Percentiles rank a stretch among this genome's conserved stretches.
phyloP scores from a whole-genome alignment of 148 eudicot species.

The Rhododendron simsii region DNA sequence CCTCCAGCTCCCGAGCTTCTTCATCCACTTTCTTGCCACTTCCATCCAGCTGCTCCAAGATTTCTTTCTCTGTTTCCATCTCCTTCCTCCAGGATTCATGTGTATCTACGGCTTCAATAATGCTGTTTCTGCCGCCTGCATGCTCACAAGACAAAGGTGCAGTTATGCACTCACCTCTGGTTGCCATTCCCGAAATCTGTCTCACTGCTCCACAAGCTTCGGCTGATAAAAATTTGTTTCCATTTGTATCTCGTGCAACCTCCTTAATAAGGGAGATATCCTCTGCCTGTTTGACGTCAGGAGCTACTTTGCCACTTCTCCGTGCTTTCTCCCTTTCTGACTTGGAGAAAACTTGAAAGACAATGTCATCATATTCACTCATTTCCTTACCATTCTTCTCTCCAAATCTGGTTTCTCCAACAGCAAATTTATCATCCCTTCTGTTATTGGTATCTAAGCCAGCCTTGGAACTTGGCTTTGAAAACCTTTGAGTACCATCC shows the following conservation, averaged over 20 bases:
- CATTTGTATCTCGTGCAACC: slow-evolving; percentile 19
- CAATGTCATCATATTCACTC: slow-evolving; percentile 21
- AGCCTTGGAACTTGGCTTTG: slow-evolving; percentile 46
- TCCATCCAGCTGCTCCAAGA: slow-evolving; percentile 28
- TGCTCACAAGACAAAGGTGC: slow-evolving; percentile 45
- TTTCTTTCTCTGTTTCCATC: slow-evolving; percentile 24
- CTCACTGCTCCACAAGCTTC: slow-evolving; percentile 40
- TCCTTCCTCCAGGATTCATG: slow-evolving; percentile 18
- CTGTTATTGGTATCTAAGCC: slow-evolving; percentile 36
- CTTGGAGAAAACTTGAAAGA: slow-evolving; percentile 17
- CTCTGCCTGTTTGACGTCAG: slow-evolving; percentile 19
- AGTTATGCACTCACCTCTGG: slow-evolving; percentile 37
- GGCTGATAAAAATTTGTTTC: slow-evolving; percentile 18
- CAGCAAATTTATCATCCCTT: slow-evolving; percentile 23
- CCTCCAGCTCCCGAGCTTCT: slow-evolving; percentile 20
- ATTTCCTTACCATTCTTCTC: slow-evolving; percentile 25
- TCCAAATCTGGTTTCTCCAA: slow-evolving; percentile 24
- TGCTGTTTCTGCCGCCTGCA: slow-evolving; percentile 29
- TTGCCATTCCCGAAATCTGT: slow-evolving; percentile 36
- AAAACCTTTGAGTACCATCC: slow-evolving; percentile 35
- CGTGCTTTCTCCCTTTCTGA: slow-evolving; percentile 26
- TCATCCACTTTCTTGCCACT: slow-evolving; percentile 15
- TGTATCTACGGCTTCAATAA: slow-evolving; percentile 5
- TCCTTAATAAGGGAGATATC: slow-evolving; percentile 15
- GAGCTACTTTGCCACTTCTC: slow-evolving; percentile 22